Percentiles rank a stretch among this genome's conserved stretches.
Evolutionary conservation across 2,329 filamentous ascomycete species (phyloP).

Genomic region (Amylocarpus encephaloides): DNA sequence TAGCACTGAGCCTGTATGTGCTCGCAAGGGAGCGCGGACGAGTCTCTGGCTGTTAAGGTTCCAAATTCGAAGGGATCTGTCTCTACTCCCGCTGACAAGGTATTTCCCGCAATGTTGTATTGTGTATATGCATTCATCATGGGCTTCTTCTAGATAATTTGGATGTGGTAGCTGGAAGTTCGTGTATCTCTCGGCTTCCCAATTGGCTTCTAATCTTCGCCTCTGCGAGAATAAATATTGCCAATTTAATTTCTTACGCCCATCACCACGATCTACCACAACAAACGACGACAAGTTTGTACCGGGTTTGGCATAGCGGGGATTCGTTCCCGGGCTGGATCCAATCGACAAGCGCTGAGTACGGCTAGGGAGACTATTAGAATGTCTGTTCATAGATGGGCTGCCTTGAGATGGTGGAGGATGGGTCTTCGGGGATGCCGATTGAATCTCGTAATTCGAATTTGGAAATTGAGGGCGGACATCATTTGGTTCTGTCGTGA

Average conservation of each 20-base stretch:
- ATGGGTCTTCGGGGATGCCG: constrained; percentile 7
- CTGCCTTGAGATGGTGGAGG: background rate
- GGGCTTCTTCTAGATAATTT: constrained; percentile 70
- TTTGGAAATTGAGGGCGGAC: constrained; percentile 14
- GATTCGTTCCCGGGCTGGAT: constrained; percentile 9
- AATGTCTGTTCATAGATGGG: background rate
- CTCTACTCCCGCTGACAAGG: constrained; percentile 88
- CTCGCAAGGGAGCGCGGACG: constrained; percentile 64
- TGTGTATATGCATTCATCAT: constrained; percentile 90
- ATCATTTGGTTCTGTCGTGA: constrained; percentile 8
- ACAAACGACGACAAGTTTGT: constrained; percentile 28
- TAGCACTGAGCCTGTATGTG: constrained; percentile 80
- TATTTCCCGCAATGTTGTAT: constrained; percentile 82
- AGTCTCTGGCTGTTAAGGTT: constrained; percentile 75
- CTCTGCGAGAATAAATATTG: constrained; percentile 88
- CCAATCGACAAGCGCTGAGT: constrained; percentile 11
- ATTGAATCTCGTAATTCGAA: constrained; percentile 16
- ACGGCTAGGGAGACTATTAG: constrained; percentile 3
- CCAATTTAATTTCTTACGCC: constrained; percentile 72
- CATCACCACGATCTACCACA: constrained; percentile 45
- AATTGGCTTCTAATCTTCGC: constrained; percentile 79
- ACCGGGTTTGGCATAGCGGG: constrained; percentile 1
- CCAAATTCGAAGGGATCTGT: constrained; percentile 85
- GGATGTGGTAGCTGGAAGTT: constrained; percentile 92
- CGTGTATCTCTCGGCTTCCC: constrained; percentile 72